Evolutionary conservation across 805 yeast species (phyloP).

Genomic region (Wickerhamiella shivajii): DNA sequence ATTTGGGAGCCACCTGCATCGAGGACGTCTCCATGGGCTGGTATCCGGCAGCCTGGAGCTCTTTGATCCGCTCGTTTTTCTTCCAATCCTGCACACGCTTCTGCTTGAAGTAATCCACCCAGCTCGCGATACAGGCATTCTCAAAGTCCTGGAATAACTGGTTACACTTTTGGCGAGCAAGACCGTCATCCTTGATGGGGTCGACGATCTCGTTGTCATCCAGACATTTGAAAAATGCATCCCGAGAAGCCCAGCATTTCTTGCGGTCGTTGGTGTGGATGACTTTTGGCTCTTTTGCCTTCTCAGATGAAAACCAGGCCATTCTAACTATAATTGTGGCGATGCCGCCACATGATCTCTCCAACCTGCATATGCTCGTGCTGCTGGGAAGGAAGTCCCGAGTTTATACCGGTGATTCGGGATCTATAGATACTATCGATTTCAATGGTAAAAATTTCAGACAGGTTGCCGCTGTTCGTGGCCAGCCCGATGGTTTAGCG

Average conservation of each 20-base stretch:
- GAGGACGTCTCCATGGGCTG: conserved; percentile 16
- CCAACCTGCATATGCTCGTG: too few relatives aligned
- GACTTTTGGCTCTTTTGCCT: conserved; percentile 26
- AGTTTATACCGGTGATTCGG: too few relatives aligned
- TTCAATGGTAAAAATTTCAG: too few relatives aligned
- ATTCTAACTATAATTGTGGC: too few relatives aligned
- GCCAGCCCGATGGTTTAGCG: conserved; percentile 5
- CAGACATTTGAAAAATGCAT: conserved; percentile 58
- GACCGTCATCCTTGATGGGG: conserved; percentile 34
- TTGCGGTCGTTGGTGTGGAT: conserved; percentile 35
- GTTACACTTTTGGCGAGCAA: conserved; percentile 44
- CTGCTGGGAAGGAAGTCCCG: too few relatives aligned
- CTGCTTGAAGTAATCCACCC: conserved; percentile 86
- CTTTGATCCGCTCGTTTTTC: conserved; percentile 50
- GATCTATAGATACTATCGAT: too few relatives aligned
- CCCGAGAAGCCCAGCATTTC: conserved; percentile 85
- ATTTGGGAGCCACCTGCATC: too few relatives aligned
- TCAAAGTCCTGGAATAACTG: conserved; percentile 44
- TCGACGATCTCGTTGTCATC: conserved; percentile 52
- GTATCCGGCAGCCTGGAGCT: conserved; percentile 53
- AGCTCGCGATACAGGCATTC: conserved; percentile 64
- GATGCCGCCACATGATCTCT: too few relatives aligned
- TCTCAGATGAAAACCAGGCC: conserved; percentile 3
- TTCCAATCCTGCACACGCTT: conserved; percentile 67
- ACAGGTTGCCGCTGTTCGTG: too few relatives aligned